Evolutionary conservation across 2,329 filamentous ascomycete genomes (phyloP), one percentile per base, ranked within the genome.

Genomic region (Neonectria sp.): DNA sequence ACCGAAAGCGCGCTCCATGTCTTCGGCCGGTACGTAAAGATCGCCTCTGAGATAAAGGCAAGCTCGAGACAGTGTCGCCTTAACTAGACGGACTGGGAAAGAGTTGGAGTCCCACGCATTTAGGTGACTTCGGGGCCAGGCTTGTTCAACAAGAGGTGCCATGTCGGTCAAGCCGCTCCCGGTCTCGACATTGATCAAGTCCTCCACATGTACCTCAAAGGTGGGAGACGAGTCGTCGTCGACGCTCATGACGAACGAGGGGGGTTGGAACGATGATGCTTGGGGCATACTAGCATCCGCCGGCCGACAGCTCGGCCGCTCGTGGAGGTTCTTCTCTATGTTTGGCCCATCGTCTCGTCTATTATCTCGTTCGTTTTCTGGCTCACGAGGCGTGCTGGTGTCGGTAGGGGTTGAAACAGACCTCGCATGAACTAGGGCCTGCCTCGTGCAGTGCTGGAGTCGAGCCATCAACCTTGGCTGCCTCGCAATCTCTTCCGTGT

Each of bases 1-100:
- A 27, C 51, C 59, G 27, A 62, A 62, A 24, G 59, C 59, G 12
- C 59, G 59, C 37, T 62, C 59, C 29, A 62, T 33, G 8, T 55
- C 35, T 48, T 27, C 59, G 4, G 21, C 29, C 5, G 27, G 21
- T 46, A 55, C 33, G 40, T 48, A n/a, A 8, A 55, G 6, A 4
- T 62, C 40, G 51, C 59, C 59, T 3, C 35, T 62, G 29, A 62
- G 59, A 55, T 7, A 55, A 0, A 48, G 59, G 15, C 24, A 62
- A 35, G 49, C 59, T 12, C 17, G 37, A 27, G 59, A 62, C 5
- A 55, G 15, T 6, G 51, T 62, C 9, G 29, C 21, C 37, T 62
- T 6, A 5, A 55, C 49, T 3, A 62, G 24, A 27, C 37, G 59
- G 21, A 62, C 35, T 11, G 59, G 29, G 37, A 62, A 62, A 27